These are phyloP conservation scores for Taiozyma sp. DNA, from an alignment of 1,139 yeast genomes.

Conservation along the genomic window DNA sequence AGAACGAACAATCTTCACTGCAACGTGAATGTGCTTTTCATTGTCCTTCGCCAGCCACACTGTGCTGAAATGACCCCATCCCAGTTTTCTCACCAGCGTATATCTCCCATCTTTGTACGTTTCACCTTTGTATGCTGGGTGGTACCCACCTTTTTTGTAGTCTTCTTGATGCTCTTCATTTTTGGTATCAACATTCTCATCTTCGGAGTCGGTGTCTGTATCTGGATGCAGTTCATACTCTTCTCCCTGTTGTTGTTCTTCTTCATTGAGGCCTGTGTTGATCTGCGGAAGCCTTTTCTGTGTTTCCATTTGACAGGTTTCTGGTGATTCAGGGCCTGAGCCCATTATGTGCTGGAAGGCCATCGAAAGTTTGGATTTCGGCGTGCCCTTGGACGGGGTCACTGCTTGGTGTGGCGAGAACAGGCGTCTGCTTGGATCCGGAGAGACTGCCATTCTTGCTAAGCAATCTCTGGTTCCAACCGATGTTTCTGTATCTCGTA, in stretches of 20 bases:
- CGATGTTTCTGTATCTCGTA: too few relatives aligned
- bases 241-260: background rate
- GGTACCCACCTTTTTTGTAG: conserved; percentile 73
- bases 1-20: conserved; percentile 70
- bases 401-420: background rate
- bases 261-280: background rate
- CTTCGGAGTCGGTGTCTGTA: conserved; percentile 30
- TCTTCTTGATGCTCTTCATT: conserved; percentile 66
- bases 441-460: background rate
- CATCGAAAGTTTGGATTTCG: conserved; percentile 4
- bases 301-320: background rate
- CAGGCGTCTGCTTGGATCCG: background rate
- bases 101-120: conserved; percentile 52
- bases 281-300: background rate
- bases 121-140: conserved; percentile 72
- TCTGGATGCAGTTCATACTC: conserved; percentile 12
- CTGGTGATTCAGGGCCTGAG: background rate
- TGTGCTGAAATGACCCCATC: conserved; percentile 82
- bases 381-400: background rate
- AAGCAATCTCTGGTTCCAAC: too few relatives aligned
- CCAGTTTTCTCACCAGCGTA: conserved; percentile 60
- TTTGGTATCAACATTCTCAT: conserved; percentile 32
- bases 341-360: conserved; percentile 1
- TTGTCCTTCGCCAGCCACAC: conserved; percentile 71
- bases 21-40: conserved; percentile 52